Evolutionary conservation across 176 grass and related monocot species (phyloP).

Genomic region (Paspalum notatum): DNA sequence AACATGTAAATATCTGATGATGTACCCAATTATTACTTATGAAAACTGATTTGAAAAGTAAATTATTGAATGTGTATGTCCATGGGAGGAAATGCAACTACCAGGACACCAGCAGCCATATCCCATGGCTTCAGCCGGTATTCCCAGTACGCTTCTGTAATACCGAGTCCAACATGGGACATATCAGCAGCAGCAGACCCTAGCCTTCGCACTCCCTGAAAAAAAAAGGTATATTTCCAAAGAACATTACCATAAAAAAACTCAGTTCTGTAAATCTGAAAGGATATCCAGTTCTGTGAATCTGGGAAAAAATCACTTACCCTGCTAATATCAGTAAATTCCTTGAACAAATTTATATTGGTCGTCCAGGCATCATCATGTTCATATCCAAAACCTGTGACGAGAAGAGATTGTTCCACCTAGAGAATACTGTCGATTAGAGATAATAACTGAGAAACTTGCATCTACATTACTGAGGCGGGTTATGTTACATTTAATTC

Average conservation of each 20-base stretch:
- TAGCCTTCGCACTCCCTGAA: slow-evolving; percentile 90
- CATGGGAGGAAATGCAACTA: slow-evolving; percentile 34
- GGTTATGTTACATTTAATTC: slow-evolving; percentile 25
- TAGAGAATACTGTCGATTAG: slow-evolving; percentile 50
- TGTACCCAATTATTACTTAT: slow-evolving; percentile 6
- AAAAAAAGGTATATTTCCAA: slow-evolving; percentile 15
- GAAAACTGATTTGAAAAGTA: not conserved
- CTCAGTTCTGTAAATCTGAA: not conserved
- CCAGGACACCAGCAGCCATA: slow-evolving; percentile 94
- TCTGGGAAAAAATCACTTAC: slow-evolving; percentile 43
- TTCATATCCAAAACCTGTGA: slow-evolving; percentile 98
- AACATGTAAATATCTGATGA: slow-evolving; percentile 24
- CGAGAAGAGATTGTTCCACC: slow-evolving; percentile 97
- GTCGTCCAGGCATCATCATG: slow-evolving; percentile 96
- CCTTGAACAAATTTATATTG: slow-evolving; percentile 94
- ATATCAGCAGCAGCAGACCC: slow-evolving; percentile 94
- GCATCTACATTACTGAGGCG: slow-evolving; percentile 9
- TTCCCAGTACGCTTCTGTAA: slow-evolving; percentile 94
- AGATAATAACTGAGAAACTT: slow-evolving; percentile 10
- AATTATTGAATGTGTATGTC: not conserved
- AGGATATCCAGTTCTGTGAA: not conserved
- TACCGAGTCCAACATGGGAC: slow-evolving; percentile 91
- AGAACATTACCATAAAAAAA: slow-evolving; percentile 3
- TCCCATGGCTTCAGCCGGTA: slow-evolving; percentile 98
- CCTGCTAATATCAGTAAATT: slow-evolving; percentile 97